Percentiles rank a stretch among this genome's conserved stretches.
Evolutionary conservation across 2,329 filamentous ascomycete species (phyloP).

Genomic region (Helminthosporium solani): DNA sequence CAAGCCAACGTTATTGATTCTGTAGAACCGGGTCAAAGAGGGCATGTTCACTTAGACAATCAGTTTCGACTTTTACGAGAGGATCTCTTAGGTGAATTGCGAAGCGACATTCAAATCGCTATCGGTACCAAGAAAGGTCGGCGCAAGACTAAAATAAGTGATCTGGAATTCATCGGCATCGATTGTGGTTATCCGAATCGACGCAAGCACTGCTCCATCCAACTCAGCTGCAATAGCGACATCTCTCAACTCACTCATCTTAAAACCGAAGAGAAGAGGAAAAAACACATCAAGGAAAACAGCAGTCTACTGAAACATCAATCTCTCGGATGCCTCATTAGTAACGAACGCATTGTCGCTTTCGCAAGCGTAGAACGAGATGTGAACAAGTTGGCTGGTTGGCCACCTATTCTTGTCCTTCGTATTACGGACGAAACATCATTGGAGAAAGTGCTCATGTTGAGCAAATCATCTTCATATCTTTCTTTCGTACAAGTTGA

Average conservation of each 20-base stretch:
- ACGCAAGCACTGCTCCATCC: slow-evolving; percentile 40
- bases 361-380: slow-evolving; percentile 63
- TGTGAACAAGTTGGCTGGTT: slow-evolving; percentile 44
- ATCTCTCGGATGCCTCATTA: slow-evolving; percentile 62
- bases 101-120: slow-evolving; percentile 59
- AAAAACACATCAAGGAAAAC: slow-evolving; percentile 51
- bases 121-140: slow-evolving; percentile 52
- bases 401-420: slow-evolving; percentile 53
- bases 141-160: slow-evolving; percentile 43
- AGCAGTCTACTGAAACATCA: slow-evolving; percentile 58
- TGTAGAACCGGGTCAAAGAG: slow-evolving; percentile 39
- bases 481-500: slow-evolving; percentile 61
- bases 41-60: slow-evolving; percentile 62
- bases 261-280: slow-evolving; percentile 36
- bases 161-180: slow-evolving; percentile 45
- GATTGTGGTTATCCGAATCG: slow-evolving; percentile 37
- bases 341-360: slow-evolving; percentile 53
- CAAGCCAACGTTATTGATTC: slow-evolving; percentile 53
- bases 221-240: slow-evolving; percentile 46
- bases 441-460: slow-evolving; percentile 50
- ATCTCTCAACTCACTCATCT: slow-evolving; percentile 47
- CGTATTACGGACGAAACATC: slow-evolving; percentile 52
- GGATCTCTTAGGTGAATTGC: slow-evolving; percentile 67
- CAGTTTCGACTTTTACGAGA: slow-evolving; percentile 71
- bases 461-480: slow-evolving; percentile 22